These are phyloP conservation scores for Coemansia sp. DNA, from an alignment of 192 early-diverging fungal species.

Conservation along the genomic window DNA sequence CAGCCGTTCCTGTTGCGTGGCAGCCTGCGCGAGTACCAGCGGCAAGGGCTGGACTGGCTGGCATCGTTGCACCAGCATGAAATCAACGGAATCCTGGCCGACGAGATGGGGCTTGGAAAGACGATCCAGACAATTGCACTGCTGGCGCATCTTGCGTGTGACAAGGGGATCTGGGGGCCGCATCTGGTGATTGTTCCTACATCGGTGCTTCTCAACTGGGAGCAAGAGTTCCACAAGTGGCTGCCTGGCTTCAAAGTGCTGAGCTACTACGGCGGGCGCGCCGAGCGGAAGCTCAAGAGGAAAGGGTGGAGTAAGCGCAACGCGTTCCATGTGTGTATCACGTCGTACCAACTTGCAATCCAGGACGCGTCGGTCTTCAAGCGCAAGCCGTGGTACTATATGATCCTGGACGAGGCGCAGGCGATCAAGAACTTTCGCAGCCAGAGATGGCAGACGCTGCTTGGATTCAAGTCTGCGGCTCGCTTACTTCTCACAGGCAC, in stretches of 20 bases:
- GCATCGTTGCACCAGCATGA: slow-evolving; percentile 81
- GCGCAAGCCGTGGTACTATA: slow-evolving; percentile 78
- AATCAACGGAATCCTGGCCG: slow-evolving; percentile 89
- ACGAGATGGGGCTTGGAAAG: slow-evolving; percentile 96
- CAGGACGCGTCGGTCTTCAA: slow-evolving; percentile 72
- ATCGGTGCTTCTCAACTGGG: slow-evolving; percentile 90
- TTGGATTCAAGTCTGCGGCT: slow-evolving; percentile 74
- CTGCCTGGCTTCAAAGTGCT: slow-evolving; percentile 61
- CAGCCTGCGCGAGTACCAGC: slow-evolving; percentile 83
- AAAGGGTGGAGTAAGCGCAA: slow-evolving; percentile 64
- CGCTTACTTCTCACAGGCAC: slow-evolving; percentile 95
- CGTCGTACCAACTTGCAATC: slow-evolving; percentile 72
- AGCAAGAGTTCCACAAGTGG: slow-evolving; percentile 88
- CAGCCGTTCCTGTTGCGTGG: slow-evolving; percentile 65
- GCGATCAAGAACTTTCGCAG: slow-evolving; percentile 92
- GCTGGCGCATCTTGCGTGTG: slow-evolving; percentile 75
- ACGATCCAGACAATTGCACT: slow-evolving; percentile 95
- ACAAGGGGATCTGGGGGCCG: slow-evolving; percentile 78
- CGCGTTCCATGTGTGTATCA: slow-evolving; percentile 80
- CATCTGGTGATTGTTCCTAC: slow-evolving; percentile 92
- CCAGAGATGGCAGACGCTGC: slow-evolving; percentile 84
- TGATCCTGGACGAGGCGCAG: slow-evolving; percentile 97
- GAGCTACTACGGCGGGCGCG: slow-evolving; percentile 70
- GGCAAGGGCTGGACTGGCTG: slow-evolving; percentile 89
- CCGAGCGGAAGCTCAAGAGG: slow-evolving; percentile 46